These are phyloP conservation scores for Arxiozyma telluris DNA, from an alignment of 1,139 yeast genomes.

Conservation along the genomic window DNA sequence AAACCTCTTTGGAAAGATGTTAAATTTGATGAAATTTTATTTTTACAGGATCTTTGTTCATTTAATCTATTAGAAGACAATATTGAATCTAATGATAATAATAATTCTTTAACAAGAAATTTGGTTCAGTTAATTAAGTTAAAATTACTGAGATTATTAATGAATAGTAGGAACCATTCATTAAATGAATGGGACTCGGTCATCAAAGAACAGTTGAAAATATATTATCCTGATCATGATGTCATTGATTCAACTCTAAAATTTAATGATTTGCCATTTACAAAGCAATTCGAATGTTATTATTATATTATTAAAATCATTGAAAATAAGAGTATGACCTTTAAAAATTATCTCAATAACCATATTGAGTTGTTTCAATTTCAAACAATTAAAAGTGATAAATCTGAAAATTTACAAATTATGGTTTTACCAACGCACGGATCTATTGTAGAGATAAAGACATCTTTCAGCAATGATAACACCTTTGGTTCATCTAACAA, in stretches of 20 bases:
- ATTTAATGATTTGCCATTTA: slow-evolving; percentile 36
- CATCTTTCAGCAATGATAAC: slow-evolving; percentile 2
- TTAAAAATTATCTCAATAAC: slow-evolving; percentile 30
- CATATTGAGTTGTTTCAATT: slow-evolving; percentile 27
- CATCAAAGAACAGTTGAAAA: slow-evolving; percentile 33
- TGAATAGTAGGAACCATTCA: slow-evolving; percentile 26
- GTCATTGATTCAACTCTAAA: slow-evolving; percentile 12
- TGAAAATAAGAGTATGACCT: slow-evolving; percentile 27
- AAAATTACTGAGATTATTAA: slow-evolving; percentile 34
- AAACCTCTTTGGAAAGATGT: slow-evolving; percentile 25
- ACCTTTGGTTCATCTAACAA: background rate
- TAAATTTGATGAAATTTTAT: slow-evolving; percentile 24
- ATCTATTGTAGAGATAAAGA: slow-evolving; percentile 17
- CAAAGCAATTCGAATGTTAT: slow-evolving; percentile 41
- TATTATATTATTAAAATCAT: slow-evolving; percentile 35
- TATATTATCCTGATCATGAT: background rate
- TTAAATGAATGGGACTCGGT: slow-evolving; percentile 39
- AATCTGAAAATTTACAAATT: slow-evolving; percentile 20
- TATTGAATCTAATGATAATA: slow-evolving; percentile 6
- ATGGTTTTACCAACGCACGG: slow-evolving; percentile 29
- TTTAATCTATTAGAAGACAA: background rate
- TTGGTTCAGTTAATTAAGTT: slow-evolving; percentile 23
- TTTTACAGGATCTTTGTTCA: slow-evolving; percentile 16
- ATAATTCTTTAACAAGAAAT: slow-evolving; percentile 13
- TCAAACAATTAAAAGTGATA: slow-evolving; percentile 12